These are phyloP conservation scores for Wickerhamiella vanderwaltii DNA, from an alignment of 805 yeast species.

Conservation along the genomic window DNA sequence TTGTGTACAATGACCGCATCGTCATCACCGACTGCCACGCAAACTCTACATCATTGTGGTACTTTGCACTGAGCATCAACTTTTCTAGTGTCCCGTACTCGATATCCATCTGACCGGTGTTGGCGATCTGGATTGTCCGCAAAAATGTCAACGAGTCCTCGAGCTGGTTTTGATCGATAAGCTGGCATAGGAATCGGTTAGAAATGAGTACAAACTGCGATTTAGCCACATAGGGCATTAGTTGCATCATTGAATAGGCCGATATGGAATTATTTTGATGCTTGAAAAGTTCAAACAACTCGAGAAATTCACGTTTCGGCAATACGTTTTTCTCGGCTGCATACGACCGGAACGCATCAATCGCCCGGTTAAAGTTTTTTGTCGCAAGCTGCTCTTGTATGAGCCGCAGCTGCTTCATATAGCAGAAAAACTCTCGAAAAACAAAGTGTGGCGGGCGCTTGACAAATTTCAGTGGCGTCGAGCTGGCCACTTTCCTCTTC, in stretches of 20 bases:
- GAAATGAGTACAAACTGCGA: slow-evolving; percentile 10
- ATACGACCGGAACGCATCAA: background rate
- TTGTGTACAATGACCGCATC: slow-evolving; percentile 14
- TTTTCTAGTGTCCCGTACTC: slow-evolving; percentile 21
- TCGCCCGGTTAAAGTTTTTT: background rate
- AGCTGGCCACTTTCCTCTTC: too few relatives aligned
- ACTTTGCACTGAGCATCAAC: slow-evolving; percentile 21
- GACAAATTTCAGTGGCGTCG: slow-evolving; percentile 9
- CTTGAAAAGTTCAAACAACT: slow-evolving; percentile 11
- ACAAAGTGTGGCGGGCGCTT: slow-evolving; percentile 1
- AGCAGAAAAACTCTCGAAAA: too few relatives aligned
- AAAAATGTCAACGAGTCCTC: slow-evolving; percentile 21
- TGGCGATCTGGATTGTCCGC: slow-evolving; percentile 20
- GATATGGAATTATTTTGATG: slow-evolving; percentile 10
- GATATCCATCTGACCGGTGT: slow-evolving; percentile 18
- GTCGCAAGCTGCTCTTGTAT: too few relatives aligned
- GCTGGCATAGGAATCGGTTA: slow-evolving; percentile 18
- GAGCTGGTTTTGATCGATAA: slow-evolving; percentile 16
- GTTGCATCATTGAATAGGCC: slow-evolving; percentile 13
- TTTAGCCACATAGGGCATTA: slow-evolving; percentile 16
- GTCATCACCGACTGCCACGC: slow-evolving; percentile 21
- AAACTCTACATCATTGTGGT: slow-evolving; percentile 22
- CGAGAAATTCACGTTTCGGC: slow-evolving; percentile 8
- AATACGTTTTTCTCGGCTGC: background rate
- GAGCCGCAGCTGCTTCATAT: too few relatives aligned